Evolutionary conservation across 345 rosid genomes (phyloP).

Genomic region (Triadica sebifera): DNA sequence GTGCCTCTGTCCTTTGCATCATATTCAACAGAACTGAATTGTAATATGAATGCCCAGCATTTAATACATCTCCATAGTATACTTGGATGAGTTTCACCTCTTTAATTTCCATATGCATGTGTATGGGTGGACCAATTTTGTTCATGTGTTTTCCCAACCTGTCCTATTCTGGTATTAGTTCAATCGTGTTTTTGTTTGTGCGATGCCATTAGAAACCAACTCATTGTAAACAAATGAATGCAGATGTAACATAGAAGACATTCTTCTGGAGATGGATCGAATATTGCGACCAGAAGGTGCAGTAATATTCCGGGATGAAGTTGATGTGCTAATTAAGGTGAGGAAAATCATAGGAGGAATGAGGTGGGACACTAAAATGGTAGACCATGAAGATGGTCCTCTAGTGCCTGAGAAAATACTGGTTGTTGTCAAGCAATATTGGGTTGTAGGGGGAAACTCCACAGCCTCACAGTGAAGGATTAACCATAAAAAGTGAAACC

Average conservation of each 20-base stretch:
- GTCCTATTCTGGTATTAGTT: neutral
- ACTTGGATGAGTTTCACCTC: neutral
- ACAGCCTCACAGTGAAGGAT: constrained; percentile 36
- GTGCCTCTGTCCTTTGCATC: neutral
- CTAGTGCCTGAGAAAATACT: constrained; percentile 84
- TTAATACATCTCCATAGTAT: neutral
- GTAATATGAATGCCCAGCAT: neutral
- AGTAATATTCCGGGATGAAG: constrained; percentile 82
- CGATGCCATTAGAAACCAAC: neutral
- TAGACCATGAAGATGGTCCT: constrained; percentile 99
- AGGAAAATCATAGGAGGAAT: constrained; percentile 74
- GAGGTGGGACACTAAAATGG: constrained; percentile 94
- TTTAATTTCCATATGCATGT: neutral
- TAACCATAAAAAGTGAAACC: neutral
- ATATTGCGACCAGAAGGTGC: constrained; percentile 98
- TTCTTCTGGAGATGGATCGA: constrained; percentile 96
- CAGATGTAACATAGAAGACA: constrained; percentile 84
- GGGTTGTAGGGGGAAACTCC: constrained; percentile 76
- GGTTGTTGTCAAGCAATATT: constrained; percentile 92
- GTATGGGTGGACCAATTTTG: neutral
- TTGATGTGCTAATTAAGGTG: constrained; percentile 74
- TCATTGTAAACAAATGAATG: constrained; percentile 4
- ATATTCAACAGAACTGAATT: neutral
- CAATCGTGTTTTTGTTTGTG: neutral
- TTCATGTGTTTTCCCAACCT: neutral